Conservation (phyloP, 805 yeast species). For the Jamesozyma piceae region DNA sequence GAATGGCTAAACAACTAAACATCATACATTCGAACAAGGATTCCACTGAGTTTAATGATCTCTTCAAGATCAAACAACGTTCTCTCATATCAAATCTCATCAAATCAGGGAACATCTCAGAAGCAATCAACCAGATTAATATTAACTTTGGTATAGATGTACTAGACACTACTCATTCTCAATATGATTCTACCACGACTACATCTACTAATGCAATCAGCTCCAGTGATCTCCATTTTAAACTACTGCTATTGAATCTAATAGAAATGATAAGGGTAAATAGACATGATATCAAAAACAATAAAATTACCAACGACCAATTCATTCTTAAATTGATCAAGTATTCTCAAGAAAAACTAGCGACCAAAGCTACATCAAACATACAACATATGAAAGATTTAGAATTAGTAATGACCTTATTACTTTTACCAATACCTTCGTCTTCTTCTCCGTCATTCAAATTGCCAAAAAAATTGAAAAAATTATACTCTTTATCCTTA, state of each 20-base stretch:
- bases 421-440: constrained; percentile 38
- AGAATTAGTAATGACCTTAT: constrained; percentile 75
- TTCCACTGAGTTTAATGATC: constrained; percentile 23
- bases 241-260: constrained; percentile 59
- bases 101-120: constrained; percentile 19
- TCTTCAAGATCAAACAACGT: constrained; percentile 23
- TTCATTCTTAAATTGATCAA: constrained; percentile 46
- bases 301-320: constrained; percentile 31
- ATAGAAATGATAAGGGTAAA: constrained; percentile 66
- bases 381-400: constrained; percentile 55
- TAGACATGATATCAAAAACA: constrained; percentile 15
- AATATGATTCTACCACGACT: not conserved
- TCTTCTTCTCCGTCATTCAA: constrained; percentile 14
- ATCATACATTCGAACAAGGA: constrained; percentile 19
- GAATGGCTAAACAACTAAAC: constrained; percentile 51
- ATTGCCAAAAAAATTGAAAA: constrained; percentile 46
- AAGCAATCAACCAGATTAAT: constrained; percentile 27
- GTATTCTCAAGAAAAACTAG: constrained; percentile 54
- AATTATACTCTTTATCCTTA: constrained; percentile 48
- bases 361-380: constrained; percentile 52
- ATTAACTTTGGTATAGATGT: constrained; percentile 21
- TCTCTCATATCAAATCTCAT: constrained; percentile 19
- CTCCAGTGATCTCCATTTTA: constrained; percentile 63
- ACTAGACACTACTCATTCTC: constrained; percentile 9
- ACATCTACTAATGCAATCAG: constrained; percentile 35